These are phyloP conservation scores for Sisymbrium irio DNA, from an alignment of 345 rosid species.

Conservation along the genomic window DNA sequence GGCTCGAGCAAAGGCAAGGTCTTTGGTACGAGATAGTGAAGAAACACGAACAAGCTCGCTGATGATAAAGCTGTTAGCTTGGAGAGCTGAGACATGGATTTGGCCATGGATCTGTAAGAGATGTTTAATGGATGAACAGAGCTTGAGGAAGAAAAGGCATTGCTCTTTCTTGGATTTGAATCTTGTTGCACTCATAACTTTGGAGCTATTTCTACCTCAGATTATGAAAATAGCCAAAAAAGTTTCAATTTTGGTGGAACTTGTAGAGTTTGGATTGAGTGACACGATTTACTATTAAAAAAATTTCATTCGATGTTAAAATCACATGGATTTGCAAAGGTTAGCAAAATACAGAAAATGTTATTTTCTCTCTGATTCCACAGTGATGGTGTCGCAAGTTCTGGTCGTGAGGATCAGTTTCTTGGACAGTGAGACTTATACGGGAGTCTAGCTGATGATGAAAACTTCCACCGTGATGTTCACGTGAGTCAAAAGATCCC, in stretches of 20 bases:
- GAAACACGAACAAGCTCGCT: constrained; percentile 52
- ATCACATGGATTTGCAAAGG: not conserved
- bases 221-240: not conserved
- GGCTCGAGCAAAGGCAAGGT: constrained; percentile 46
- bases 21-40: constrained; percentile 47
- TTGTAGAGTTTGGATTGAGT: not conserved
- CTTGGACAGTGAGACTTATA: not conserved
- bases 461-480: constrained; percentile 49
- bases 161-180: constrained; percentile 46
- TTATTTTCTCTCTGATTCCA: not conserved
- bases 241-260: not conserved
- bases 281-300: not conserved
- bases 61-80: constrained; percentile 42
- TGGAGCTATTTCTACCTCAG: not conserved
- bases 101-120: constrained; percentile 64
- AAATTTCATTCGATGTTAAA: not conserved
- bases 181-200: constrained; percentile 30
- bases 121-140: constrained; percentile 53
- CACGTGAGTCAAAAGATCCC: constrained; percentile 37
- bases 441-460: constrained; percentile 38
- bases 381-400: not conserved
- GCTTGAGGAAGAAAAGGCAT: constrained; percentile 48
- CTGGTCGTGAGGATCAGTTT: constrained; percentile 4
- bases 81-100: constrained; percentile 51
- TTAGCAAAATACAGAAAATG: not conserved